These are phyloP conservation scores for Populus pruinosa DNA, from an alignment of 345 rosid genomes.

Conservation along the genomic window DNA sequence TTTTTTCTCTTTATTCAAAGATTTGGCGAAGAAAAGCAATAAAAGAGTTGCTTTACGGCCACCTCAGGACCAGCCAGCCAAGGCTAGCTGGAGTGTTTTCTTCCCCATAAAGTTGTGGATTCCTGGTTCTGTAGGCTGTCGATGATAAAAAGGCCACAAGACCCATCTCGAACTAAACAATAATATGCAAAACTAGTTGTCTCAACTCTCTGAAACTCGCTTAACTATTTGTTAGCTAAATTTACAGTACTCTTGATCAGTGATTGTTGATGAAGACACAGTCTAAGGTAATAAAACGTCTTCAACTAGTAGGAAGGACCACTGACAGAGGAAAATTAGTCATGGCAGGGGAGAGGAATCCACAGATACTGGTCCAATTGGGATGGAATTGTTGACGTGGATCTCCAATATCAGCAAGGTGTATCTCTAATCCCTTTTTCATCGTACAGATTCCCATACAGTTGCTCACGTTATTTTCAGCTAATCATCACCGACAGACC, in stretches of 20 bases:
- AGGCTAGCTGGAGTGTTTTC: neutral
- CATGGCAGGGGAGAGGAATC: constrained; percentile 23
- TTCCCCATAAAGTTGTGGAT: neutral
- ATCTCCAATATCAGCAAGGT: constrained; percentile 30
- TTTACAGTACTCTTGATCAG: neutral
- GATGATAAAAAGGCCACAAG: too few species aligned
- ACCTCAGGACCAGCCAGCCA: constrained; percentile 2
- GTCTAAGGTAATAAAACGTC: neutral
- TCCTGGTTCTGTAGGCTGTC: constrained; percentile 5
- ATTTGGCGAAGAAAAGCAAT: neutral
- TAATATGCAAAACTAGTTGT: neutral
- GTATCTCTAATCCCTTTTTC: constrained; percentile 23
- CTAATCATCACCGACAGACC: constrained; percentile 53
- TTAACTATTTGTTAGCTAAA: neutral
- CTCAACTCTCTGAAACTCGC: neutral
- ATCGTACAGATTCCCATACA: constrained; percentile 39
- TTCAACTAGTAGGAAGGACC: constrained; percentile 39
- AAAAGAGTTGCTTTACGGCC: constrained; percentile 4
- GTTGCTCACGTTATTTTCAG: constrained; percentile 42
- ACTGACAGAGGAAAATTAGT: constrained; percentile 25
- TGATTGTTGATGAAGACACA: neutral
- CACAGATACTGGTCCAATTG: constrained; percentile 23
- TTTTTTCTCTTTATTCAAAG: constrained; percentile 18
- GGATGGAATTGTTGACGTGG: constrained; percentile 40
- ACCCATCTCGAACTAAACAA: neutral